Conservation (phyloP, 106 monocot species). For the Allium cepa region DNA sequence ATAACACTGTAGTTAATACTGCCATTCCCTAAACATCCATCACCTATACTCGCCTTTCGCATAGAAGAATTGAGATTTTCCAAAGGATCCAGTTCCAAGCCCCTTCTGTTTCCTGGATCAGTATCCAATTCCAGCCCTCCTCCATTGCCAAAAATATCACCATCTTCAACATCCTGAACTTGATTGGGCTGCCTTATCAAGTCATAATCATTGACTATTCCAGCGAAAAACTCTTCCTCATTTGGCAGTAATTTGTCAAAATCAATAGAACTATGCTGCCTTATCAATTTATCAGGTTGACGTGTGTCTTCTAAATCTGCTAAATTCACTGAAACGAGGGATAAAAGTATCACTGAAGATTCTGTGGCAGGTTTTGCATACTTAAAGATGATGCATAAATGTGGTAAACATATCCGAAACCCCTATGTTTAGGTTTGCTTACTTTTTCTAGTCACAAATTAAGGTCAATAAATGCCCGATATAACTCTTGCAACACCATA, state of each 20-base stretch:
- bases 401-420: no score
- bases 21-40: constrained; percentile 47
- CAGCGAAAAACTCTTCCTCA: constrained; percentile 58
- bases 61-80: constrained; percentile 31
- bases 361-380: no score
- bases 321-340: constrained; percentile 25
- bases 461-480: no score
- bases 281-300: no score
- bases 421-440: no score
- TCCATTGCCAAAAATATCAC: constrained; percentile 71
- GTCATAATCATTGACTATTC: constrained; percentile 59
- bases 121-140: constrained; percentile 75
- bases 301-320: constrained; percentile 5
- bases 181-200: constrained; percentile 28
- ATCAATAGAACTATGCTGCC: constrained; percentile 12
- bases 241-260: constrained; percentile 14
- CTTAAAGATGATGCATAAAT: no score
- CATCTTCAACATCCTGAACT: constrained; percentile 50
- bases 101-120: constrained; percentile 65
- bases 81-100: constrained; percentile 62
- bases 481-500: no score
- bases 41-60: constrained; percentile 36
- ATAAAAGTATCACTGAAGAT: neutral
- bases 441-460: no score
- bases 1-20: constrained; percentile 31